Evolutionary conservation across 768 basidiomycete genomes (phyloP), one percentile per base, ranked within the genome.

Genomic region (Leccinum subtestaceum): DNA sequence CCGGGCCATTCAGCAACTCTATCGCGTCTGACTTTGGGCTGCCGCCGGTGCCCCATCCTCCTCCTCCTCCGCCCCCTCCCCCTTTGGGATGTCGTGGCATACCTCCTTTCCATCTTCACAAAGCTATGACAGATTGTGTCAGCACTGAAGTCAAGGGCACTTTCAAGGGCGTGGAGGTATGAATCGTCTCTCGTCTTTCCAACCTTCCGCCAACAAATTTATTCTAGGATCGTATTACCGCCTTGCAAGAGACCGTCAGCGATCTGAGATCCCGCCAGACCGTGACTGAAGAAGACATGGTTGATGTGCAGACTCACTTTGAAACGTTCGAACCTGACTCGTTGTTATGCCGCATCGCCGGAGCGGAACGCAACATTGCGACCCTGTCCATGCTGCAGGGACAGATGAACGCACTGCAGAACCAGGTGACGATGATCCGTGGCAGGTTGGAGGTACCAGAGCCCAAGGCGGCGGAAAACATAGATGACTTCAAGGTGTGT

Each of bases 251-350:
- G n/a, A 60, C 48, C 1, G 43, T 73, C 23, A 23, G n/a, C 31
- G 61, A 59, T 36, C 51, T 74, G 1, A 66, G 59, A 36, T 64
- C 62, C 13, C 70, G 70, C 15, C 71, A 73, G 47, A 32, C 59
- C 0, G 57, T 61, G 23, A 65, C 65, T 5, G 69, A 76, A 49
- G 67, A 70, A 6, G 74, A 76, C 47, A 52, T 76, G 12, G 36
- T 62, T 15, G 73, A 74, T n/a, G 52, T 75, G 23, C 72, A 75
- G 58, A 67, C 65, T 3, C 76, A 77, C 49, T 63, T 81, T 12
- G 77, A 80, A 6, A 72, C 59, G 43, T 65, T 83, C 6, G 72
- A 76, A 27, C 70, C 75, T 1, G 72, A 74, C 27, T 70, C 72
- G 38, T 65, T 74, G 31, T 61, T 74, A 17, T 65, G 62, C 40